Base-by-base conservation (phyloP, 495 filamentous ascomycete genomes). In the Glutinoglossum americanum region DNA sequence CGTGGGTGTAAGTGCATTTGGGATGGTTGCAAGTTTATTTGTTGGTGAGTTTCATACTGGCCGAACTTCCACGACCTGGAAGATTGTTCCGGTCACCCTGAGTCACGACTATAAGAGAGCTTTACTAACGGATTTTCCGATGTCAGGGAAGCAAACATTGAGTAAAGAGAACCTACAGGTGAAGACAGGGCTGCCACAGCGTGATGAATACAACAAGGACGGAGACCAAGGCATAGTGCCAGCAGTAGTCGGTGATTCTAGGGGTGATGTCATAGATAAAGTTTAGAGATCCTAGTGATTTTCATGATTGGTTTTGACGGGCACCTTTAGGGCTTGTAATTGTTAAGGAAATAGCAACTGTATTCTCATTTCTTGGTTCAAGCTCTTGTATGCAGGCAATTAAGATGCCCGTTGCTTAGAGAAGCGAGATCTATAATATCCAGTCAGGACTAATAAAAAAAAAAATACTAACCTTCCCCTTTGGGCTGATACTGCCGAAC, bases 11-110 rank as follows among this genome's bases (percentile, higher is more conserved):
- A 60, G 72, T 0, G 65, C 61, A 4, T n/a, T 65, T 11, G 71
- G 73, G 0, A 45, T 75, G 57, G 21, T 70, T 2, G 53, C 62
- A 44, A 63, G 64, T 17, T 57, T 69, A 8, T 64, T 72, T 41
- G 71, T 77, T 53, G 61, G 62, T 59, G 67, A 60, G 63, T 64
- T 56, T 37, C 26, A 4, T 28, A 41, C n/a, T n/a, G n/a, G n/a
- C n/a, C 25, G 23, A 6, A 7, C 28, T 60, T 39, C 13, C 11
- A 45, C n/a, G 39, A 45, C 13, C 13, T 11, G 13, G 13, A 45
- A 11, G 39, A 45, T 21, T 49, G 25, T 26, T 33, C 9, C 30
- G 30, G 30, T 9, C 30, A 9, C 30, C 30, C 30, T 33, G 9
- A 1, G 3, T 45, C n/a, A 2, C 10, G 41, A 23, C 41, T 19